These are phyloP conservation scores for Secale cereale DNA, from an alignment of 176 grass and related monocot species.

Conservation along the genomic window DNA sequence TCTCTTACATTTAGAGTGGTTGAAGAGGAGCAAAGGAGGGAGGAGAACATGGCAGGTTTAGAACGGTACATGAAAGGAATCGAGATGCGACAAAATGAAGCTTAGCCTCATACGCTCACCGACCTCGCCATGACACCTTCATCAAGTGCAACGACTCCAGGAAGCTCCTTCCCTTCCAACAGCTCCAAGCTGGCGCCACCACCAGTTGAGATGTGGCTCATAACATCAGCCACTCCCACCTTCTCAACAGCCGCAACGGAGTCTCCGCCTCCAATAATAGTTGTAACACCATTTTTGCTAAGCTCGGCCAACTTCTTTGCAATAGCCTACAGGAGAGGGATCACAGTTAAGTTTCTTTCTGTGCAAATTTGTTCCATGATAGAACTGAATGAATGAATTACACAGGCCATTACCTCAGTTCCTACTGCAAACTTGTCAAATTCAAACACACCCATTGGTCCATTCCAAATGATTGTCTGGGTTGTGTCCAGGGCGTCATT, in stretches of 20 bases:
- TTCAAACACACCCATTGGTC: slow-evolving; percentile 79
- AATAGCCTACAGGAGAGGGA: slow-evolving; percentile 43
- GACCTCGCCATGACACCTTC: slow-evolving; percentile 19
- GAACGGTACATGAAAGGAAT: neutral
- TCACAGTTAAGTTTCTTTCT: slow-evolving; percentile 6
- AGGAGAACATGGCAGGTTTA: slow-evolving; percentile 9
- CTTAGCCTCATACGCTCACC: slow-evolving; percentile 53
- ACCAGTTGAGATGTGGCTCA: slow-evolving; percentile 81
- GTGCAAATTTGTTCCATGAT: neutral
- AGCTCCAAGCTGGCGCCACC: slow-evolving; percentile 78
- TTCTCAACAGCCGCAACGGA: slow-evolving; percentile 78
- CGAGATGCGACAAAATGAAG: slow-evolving; percentile 30
- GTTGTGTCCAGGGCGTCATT: slow-evolving; percentile 57
- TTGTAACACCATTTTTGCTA: slow-evolving; percentile 63
- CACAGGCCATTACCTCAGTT: slow-evolving; percentile 46
- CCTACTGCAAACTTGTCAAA: slow-evolving; percentile 66
- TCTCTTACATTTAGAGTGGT: slow-evolving; percentile 34
- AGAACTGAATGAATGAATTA: neutral
- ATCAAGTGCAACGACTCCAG: slow-evolving; percentile 60
- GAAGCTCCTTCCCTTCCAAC: slow-evolving; percentile 77
- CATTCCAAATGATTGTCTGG: slow-evolving; percentile 72
- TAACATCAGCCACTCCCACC: slow-evolving; percentile 75
- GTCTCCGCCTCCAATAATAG: slow-evolving; percentile 79
- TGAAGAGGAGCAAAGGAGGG: neutral
- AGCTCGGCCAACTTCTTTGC: slow-evolving; percentile 75